phyloP scores from a whole-genome alignment of 1,139 yeast species.

The Lodderomyces oxycetoniae region DNA sequence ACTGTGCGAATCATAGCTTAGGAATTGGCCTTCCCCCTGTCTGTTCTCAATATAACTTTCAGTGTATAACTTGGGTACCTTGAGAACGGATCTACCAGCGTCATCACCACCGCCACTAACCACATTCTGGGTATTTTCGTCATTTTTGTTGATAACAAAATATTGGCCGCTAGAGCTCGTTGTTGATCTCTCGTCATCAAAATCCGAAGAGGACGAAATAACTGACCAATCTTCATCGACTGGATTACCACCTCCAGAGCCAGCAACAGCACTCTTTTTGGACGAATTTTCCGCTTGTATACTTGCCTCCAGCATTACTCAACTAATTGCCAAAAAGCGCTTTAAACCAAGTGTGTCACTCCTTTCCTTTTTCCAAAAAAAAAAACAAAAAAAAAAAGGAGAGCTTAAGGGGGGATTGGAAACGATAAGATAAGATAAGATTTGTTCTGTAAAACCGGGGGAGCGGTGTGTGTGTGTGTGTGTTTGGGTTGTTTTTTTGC shows the following conservation, averaged over 20 bases:
- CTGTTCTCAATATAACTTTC: neutral
- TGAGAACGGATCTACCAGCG: constrained; percentile 6
- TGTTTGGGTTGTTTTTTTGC: too few species aligned
- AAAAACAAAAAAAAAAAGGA: too few species aligned
- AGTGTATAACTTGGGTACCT: constrained; percentile 8
- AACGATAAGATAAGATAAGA: too few species aligned
- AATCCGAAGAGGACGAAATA: constrained; percentile 41
- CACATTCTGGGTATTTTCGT: neutral
- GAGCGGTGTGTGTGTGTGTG: too few species aligned
- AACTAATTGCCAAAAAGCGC: too few species aligned
- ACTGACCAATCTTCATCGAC: constrained; percentile 44
- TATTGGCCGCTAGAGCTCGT: constrained; percentile 16
- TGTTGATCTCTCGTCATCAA: constrained; percentile 34
- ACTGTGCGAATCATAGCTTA: neutral
- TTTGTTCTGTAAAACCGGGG: too few species aligned
- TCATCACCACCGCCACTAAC: neutral
- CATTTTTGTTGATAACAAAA: neutral
- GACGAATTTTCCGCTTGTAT: neutral
- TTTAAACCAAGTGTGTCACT: too few species aligned
- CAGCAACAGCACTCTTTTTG: neutral
- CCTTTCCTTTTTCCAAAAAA: too few species aligned
- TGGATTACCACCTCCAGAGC: constrained; percentile 3
- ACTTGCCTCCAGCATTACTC: neutral
- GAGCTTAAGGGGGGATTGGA: too few species aligned
- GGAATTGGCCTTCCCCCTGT: neutral